Percentiles rank a stretch among this genome's conserved stretches.
Evolutionary conservation across 306 rosid species (phyloP).

Genomic region (Lathyrus tuberosus): DNA sequence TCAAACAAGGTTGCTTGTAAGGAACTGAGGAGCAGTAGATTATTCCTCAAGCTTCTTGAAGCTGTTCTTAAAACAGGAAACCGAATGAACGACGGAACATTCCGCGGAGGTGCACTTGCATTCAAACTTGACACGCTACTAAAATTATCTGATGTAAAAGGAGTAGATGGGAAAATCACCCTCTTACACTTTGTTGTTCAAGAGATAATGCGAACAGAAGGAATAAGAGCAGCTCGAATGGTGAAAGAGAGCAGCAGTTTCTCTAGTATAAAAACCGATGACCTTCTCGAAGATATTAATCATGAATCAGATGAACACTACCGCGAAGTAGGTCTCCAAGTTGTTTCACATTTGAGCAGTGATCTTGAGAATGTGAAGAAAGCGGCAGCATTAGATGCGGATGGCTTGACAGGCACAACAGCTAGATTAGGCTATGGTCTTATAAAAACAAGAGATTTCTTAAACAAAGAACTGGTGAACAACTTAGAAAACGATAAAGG

Average conservation of each 20-base stretch:
- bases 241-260: constrained; percentile 57
- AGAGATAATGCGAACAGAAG: constrained; percentile 92
- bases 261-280: constrained; percentile 69
- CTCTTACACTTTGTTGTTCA: constrained; percentile 90
- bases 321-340: constrained; percentile 70
- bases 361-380: constrained; percentile 84
- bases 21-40: constrained; percentile 77
- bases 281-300: constrained; percentile 51
- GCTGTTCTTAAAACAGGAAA: constrained; percentile 99
- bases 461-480: constrained; percentile 50
- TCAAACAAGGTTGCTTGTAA: constrained; percentile 76
- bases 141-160: constrained; percentile 90
- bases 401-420: constrained; percentile 73
- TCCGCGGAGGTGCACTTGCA: constrained; percentile 95
- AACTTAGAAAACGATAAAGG: constrained; percentile 45
- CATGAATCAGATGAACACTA: constrained; percentile 66
- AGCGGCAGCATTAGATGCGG: constrained; percentile 85
- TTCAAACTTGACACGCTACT: constrained; percentile 91
- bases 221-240: constrained; percentile 68
- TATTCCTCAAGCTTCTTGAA: constrained; percentile 96
- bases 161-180: constrained; percentile 91
- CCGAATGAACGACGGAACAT: constrained; percentile 96
- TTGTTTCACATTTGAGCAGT: constrained; percentile 65
- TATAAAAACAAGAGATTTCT: constrained; percentile 60
- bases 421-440: constrained; percentile 69